A percentile compares a stretch with the other conserved stretches of the same genome.
Conservation (phyloP, 2,329 filamentous ascomycete species). For the Exophiala oligosperma region DNA sequence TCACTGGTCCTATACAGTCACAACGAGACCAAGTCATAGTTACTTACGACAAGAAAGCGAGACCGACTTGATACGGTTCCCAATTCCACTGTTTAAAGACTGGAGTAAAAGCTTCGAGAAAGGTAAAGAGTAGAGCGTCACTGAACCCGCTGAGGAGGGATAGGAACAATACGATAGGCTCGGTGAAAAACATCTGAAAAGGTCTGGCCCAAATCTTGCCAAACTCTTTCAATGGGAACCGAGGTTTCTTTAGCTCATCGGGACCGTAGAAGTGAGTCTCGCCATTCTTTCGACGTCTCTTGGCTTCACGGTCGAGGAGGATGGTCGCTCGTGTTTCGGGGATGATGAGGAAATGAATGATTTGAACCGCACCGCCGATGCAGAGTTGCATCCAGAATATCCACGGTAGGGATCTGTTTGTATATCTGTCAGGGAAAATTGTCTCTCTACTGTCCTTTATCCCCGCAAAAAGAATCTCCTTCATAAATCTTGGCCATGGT, state of each 20-base stretch:
- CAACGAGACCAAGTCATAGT: background rate
- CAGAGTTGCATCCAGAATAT: slow-evolving; percentile 65
- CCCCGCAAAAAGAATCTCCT: no score
- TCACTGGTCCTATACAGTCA: background rate
- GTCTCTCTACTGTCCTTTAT: no score
- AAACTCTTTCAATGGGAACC: slow-evolving; percentile 61
- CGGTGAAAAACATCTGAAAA: slow-evolving; percentile 64
- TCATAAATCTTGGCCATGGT: no score
- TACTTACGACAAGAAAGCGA: slow-evolving; percentile 55
- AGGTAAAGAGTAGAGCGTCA: slow-evolving; percentile 67
- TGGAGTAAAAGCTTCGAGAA: slow-evolving; percentile 61
- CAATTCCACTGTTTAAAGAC: slow-evolving; percentile 64
- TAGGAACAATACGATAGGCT: slow-evolving; percentile 63
- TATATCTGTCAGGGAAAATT: no score
- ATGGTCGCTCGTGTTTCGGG: slow-evolving; percentile 61
- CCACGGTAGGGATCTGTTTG: slow-evolving; percentile 52
- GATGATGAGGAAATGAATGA: slow-evolving; percentile 51
- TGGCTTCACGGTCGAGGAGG: slow-evolving; percentile 60
- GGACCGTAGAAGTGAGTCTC: slow-evolving; percentile 64
- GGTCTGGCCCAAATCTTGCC: slow-evolving; percentile 59
- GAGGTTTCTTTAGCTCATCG: slow-evolving; percentile 55
- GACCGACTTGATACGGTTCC: slow-evolving; percentile 47
- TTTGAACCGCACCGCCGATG: slow-evolving; percentile 54
- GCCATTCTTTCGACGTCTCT: slow-evolving; percentile 52
- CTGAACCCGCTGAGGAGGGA: slow-evolving; percentile 64